Conservation (phyloP, 2,329 filamentous ascomycete species). For the Aspergillus ruber region DNA sequence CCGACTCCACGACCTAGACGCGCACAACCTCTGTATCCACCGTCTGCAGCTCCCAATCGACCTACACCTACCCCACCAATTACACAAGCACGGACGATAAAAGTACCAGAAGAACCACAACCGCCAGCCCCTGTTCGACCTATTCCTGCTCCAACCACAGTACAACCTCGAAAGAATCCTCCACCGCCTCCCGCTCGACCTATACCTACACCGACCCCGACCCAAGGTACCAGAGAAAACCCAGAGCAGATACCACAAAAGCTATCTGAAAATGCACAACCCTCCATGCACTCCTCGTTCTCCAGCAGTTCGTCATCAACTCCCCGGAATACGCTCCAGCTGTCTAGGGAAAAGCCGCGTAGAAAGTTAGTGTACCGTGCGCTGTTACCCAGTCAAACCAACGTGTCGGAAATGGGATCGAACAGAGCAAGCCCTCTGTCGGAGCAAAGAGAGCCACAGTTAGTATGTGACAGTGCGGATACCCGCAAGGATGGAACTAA, state of each 20-base stretch:
- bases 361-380: slow-evolving; percentile 40
- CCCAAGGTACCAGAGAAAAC: not conserved
- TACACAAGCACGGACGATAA: not conserved
- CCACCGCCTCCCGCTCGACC: not conserved
- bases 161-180: not conserved
- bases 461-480: slow-evolving; percentile 19
- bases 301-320: slow-evolving; percentile 3
- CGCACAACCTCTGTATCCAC: not conserved
- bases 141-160: not conserved
- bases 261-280: slow-evolving; percentile 1
- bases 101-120: not conserved
- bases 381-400: slow-evolving; percentile 21
- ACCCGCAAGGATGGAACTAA: slow-evolving; percentile 3
- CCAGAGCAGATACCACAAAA: not conserved
- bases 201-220: not conserved
- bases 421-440: slow-evolving; percentile 1
- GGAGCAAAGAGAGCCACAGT: slow-evolving; percentile 15
- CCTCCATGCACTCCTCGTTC: slow-evolving; percentile 3
- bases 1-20: not conserved
- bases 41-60: not conserved
- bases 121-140: not conserved
- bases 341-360: slow-evolving; percentile 31
- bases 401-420: slow-evolving; percentile 2
- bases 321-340: slow-evolving; percentile 22
- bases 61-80: not conserved